phyloP scores from a whole-genome alignment of 2,329 filamentous ascomycete species.

The Aspergillus bombycis region DNA sequence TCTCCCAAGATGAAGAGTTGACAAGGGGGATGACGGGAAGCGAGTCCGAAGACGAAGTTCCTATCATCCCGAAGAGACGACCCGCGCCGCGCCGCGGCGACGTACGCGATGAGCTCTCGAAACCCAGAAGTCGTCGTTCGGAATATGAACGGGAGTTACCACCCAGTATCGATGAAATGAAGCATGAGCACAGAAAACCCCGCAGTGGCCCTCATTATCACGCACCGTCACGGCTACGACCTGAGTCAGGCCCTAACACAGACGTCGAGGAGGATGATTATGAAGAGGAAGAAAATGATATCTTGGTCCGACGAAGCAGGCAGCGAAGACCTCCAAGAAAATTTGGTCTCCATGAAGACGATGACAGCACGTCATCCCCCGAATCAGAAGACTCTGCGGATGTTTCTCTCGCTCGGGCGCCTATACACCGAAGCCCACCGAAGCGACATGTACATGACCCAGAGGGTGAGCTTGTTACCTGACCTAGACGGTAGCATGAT shows the following conservation, averaged over 20 bases:
- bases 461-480: constrained; percentile 61
- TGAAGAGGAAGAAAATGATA: constrained; percentile 33
- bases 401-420: constrained; percentile 66
- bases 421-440: constrained; percentile 85
- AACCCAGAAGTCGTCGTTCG: constrained; percentile 10
- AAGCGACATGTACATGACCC: constrained; percentile 85
- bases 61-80: constrained; percentile 4
- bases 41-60: constrained; percentile 18
- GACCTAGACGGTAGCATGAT: neutral
- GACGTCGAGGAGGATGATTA: constrained; percentile 16
- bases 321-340: constrained; percentile 23
- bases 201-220: constrained; percentile 9
- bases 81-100: constrained; percentile 7
- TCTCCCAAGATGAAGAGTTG: constrained; percentile 15
- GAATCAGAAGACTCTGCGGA: constrained; percentile 57
- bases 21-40: constrained; percentile 16
- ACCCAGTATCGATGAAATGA: constrained; percentile 3
- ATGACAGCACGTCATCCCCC: constrained; percentile 31
- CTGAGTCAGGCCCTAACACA: constrained; percentile 18
- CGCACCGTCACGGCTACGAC: constrained; percentile 12
- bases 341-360: constrained; percentile 41
- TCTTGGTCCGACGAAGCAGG: constrained; percentile 35
- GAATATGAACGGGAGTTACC: constrained; percentile 13
- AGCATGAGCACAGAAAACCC: constrained; percentile 14
- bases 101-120: neutral